phyloP scores from a whole-genome alignment of 139 green algal species.

The Trebouxia sp. region DNA sequence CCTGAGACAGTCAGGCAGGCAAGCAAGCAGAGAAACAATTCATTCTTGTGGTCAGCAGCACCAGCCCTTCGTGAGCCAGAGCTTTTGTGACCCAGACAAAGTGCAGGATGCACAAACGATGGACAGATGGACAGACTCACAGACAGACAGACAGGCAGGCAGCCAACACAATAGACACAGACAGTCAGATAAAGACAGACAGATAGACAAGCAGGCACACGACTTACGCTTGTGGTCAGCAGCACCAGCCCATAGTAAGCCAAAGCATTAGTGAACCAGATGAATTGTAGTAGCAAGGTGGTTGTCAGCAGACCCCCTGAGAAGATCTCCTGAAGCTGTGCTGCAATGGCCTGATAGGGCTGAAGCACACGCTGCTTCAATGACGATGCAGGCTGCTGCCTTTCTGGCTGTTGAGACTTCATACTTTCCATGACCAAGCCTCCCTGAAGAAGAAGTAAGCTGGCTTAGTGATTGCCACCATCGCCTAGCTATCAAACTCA shows the following conservation, averaged over 20 bases:
- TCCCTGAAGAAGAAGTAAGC: neutral
- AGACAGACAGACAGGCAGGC: neutral
- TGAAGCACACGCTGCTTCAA: neutral
- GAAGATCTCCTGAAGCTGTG: constrained; percentile 31
- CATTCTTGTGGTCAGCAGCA: no score
- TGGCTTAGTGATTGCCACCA: no score
- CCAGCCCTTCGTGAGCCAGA: no score
- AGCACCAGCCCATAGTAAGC: constrained; percentile 83
- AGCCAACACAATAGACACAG: neutral
- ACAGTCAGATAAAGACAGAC: neutral
- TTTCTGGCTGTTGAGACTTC: neutral
- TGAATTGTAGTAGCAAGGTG: constrained; percentile 66
- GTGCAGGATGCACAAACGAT: no score
- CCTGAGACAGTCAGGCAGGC: no score
- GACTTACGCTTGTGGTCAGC: constrained; percentile 60
- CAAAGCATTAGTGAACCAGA: constrained; percentile 72
- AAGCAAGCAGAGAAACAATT: no score
- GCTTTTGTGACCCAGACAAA: no score
- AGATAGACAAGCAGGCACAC: neutral
- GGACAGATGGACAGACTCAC: no score
- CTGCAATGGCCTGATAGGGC: neutral
- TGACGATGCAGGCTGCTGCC: neutral
- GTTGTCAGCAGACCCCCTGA: constrained; percentile 40
- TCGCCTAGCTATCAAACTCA: no score
- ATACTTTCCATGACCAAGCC: neutral